Base-by-base conservation (phyloP, 2,329 filamentous ascomycete species). In the Colletotrichum simmondsii region DNA sequence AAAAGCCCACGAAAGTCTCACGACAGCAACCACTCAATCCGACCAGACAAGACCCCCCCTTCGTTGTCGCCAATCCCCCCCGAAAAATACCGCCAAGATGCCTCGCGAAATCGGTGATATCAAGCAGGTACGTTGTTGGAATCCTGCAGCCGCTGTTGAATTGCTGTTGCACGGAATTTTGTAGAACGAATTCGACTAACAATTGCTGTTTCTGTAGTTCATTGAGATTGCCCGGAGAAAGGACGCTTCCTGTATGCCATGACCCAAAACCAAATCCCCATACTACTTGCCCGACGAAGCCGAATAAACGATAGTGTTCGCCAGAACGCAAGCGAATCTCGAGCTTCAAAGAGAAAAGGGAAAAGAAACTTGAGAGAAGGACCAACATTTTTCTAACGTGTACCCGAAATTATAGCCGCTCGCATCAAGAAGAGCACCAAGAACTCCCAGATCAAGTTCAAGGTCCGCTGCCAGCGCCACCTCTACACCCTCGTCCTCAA, bases 181-280 rank as follows among this genome's bases (percentile, higher is more conserved):
- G 22, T 24, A 11, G 22, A 54, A 22, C n/a, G 26, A 28, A 8
- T 30, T 37, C 32, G 42, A 52, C 82, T 84, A 76, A 83, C 79
- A 49, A 22, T 26, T 42, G 37, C 22, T 12, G 19, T 71, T 70
- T 26, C 10, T 72, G 85, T 86, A 98, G 92, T 99, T 99, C 94
- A 97, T 99, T 87, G 97, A 98, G 93, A 98, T 99, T 92, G 98
- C 94, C 93, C 94, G 96, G 88, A 94, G 97, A 87, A 97, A 98
- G 91, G 97, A 99, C 92, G 97, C 97, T 86, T 97, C 94, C 85
- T 98, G 97, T 99, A 94, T 83, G 95, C 95, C 78, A 35, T 78
- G 24, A 67, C n/a, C n/a, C n/a, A n/a, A n/a, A n/a, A n/a, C n/a
- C n/a, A n/a, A n/a, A n/a, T n/a, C n/a, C n/a, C n/a, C n/a, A n/a